Evolutionary conservation across 2,329 filamentous ascomycete species (phyloP).

Genomic region (Zopfia rhizophila): DNA sequence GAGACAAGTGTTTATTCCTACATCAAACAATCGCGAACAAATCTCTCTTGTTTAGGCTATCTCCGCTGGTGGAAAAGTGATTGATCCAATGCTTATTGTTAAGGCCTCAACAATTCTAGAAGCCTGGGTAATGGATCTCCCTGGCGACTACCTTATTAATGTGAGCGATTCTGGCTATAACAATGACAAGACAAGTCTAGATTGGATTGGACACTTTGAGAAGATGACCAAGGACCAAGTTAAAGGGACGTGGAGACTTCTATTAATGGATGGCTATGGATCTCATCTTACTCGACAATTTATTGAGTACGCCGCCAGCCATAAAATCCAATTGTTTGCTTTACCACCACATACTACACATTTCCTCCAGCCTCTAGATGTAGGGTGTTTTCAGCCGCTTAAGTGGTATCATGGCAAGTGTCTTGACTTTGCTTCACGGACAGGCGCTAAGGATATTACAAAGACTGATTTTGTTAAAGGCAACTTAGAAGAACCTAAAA

Average conservation of each 20-base stretch:
- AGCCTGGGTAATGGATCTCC: constrained; percentile 6
- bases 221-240: too few species aligned
- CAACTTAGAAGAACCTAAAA: too few species aligned
- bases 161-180: too few species aligned
- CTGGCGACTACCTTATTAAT: constrained; percentile 12
- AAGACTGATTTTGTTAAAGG: too few species aligned
- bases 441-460: too few species aligned
- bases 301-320: too few species aligned
- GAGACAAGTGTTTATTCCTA: constrained; percentile 9
- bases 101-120: constrained; percentile 10
- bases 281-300: too few species aligned
- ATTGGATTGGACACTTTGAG: too few species aligned
- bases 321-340: not conserved
- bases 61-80: not conserved
- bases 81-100: constrained; percentile 9
- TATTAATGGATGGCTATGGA: too few species aligned
- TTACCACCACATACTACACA: constrained; percentile 16
- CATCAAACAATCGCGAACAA: constrained; percentile 7
- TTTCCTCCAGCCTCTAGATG: constrained; percentile 16
- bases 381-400: constrained; percentile 12
- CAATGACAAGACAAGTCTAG: too few species aligned
- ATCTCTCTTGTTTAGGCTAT: constrained; percentile 8
- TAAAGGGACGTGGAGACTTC: too few species aligned
- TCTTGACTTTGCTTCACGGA: too few species aligned
- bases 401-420: constrained; percentile 17